Evolutionary conservation across 2,329 filamentous ascomycete species (phyloP), one percentile per base, ranked within the genome.

Genomic region (Aureobasidium mangrovei): DNA sequence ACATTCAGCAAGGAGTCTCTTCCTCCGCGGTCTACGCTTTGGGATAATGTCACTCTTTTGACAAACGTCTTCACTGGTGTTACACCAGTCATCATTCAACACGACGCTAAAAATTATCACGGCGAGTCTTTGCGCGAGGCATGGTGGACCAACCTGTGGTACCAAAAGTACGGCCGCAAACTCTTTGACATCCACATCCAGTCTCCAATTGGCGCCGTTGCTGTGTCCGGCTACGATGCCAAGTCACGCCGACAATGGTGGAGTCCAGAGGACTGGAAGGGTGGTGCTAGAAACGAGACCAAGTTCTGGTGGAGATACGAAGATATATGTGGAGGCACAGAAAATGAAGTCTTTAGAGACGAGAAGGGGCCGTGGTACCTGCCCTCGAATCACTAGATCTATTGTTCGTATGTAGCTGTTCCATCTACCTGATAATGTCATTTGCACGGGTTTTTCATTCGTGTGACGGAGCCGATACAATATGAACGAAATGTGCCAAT

Each of bases 151-250:
- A 42, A 48, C 5, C 35, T 58, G 5, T 60, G 58, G 58, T 58
- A 43, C 39, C 55, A 57, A 8, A 53, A 53, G 18, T 57, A 59
- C 31, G 54, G 44, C 9, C 57, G 59, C 32, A 54, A 53, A 12
- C 42, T 61, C 29, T 55, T 54, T 35, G 55, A 58, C 28, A 54
- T 49, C 3, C 54, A 53, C 9, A 38, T 59, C n/a, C 56, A 60
- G 40, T 38, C 48, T 6, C 58, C 58, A 28, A 52, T 59, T 8
- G 43, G 55, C 18, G 59, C 63, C 4, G 54, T 66, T 4, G 64
- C 71, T 4, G 63, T 68, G 26, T 67, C 70, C 2, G 69, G 72
- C 2, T 66, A 70, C 41, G 67, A 68, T 2, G 66, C 69, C 3
- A 62, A 69, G 2, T 55, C 42, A 1, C 36, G 47, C 60, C 68